phyloP scores from a whole-genome alignment of 23 red algal species.

The Gracilariopsis chorda region DNA sequence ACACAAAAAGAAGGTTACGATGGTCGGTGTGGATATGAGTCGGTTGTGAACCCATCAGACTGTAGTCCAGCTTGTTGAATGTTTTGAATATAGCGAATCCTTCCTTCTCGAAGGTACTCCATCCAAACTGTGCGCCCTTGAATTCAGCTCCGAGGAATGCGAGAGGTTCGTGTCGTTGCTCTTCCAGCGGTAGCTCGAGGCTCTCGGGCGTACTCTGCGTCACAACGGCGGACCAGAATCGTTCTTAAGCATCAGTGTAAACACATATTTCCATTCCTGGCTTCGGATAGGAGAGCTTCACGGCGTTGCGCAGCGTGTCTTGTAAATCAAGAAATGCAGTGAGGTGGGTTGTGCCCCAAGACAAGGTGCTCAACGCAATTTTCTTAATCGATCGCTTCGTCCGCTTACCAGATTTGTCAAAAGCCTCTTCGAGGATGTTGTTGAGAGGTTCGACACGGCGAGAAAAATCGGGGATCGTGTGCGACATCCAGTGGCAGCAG shows the following conservation, averaged over 20 bases:
- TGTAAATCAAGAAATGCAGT: background rate
- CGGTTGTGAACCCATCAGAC: background rate
- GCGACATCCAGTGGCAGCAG: slow-evolving; percentile 18
- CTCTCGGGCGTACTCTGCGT: background rate
- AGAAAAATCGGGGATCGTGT: background rate
- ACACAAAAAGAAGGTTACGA: slow-evolving; percentile 10
- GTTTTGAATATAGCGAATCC: slow-evolving; percentile 2
- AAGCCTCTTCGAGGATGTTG: slow-evolving; percentile 9
- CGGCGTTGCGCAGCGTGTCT: background rate
- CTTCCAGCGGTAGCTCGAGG: background rate
- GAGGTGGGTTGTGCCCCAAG: slow-evolving; percentile 8
- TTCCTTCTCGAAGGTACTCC: slow-evolving; percentile 52
- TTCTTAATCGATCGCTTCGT: background rate
- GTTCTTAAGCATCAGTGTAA: slow-evolving; percentile 44
- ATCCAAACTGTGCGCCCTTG: background rate
- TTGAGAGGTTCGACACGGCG: background rate
- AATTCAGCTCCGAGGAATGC: slow-evolving; percentile 8
- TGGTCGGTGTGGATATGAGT: slow-evolving; percentile 12
- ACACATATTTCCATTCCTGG: background rate
- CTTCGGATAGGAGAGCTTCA: background rate
- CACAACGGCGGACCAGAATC: slow-evolving; percentile 24
- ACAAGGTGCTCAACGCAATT: background rate
- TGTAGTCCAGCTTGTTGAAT: slow-evolving; percentile 22
- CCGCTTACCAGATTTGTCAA: background rate
- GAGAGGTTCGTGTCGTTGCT: slow-evolving; percentile 1